Conservation (phyloP, 108 stramenopile species). For the Nitzschia sp. region DNA sequence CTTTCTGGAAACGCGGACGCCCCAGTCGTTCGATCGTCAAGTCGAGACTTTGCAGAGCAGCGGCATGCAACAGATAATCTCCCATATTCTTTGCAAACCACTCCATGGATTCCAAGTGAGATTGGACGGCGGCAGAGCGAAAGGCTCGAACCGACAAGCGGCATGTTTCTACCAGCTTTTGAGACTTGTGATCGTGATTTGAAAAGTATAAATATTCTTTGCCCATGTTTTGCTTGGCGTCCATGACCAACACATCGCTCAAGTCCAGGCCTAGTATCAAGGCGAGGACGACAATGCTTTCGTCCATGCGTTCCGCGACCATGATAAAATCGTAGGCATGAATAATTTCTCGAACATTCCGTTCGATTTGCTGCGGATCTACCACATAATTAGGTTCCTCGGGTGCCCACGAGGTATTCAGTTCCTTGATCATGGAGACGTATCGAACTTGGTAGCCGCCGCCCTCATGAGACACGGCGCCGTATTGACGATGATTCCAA, state of each 20-base stretch:
- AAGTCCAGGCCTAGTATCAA: constrained; percentile 31
- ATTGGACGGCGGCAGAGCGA: constrained; percentile 11
- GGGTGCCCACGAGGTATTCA: background rate
- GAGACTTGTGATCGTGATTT: background rate
- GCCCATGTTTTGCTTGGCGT: constrained; percentile 7
- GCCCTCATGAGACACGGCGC: constrained; percentile 13
- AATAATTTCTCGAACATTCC: constrained; percentile 25
- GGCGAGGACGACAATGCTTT: constrained; percentile 43
- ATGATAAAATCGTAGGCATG: constrained; percentile 43
- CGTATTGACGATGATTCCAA: constrained; percentile 11
- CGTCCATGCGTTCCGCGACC: constrained; percentile 50
- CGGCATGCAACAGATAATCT: constrained; percentile 36
- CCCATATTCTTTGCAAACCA: constrained; percentile 33
- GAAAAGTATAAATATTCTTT: constrained; percentile 11
- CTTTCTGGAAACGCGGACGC: constrained; percentile 9
- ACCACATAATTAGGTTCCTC: constrained; percentile 1
- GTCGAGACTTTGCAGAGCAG: constrained; percentile 37
- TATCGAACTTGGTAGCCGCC: constrained; percentile 18
- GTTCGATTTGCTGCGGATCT: constrained; percentile 21
- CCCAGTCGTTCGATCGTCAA: constrained; percentile 42
- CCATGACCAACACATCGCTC: constrained; percentile 15
- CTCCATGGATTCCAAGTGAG: constrained; percentile 9
- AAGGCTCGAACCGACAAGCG: background rate
- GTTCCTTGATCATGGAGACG: background rate
- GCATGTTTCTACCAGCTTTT: constrained; percentile 2